Evolutionary conservation across 78 protist species (phyloP).

Genomic region (Neovahlkampfia damariscottae): DNA sequence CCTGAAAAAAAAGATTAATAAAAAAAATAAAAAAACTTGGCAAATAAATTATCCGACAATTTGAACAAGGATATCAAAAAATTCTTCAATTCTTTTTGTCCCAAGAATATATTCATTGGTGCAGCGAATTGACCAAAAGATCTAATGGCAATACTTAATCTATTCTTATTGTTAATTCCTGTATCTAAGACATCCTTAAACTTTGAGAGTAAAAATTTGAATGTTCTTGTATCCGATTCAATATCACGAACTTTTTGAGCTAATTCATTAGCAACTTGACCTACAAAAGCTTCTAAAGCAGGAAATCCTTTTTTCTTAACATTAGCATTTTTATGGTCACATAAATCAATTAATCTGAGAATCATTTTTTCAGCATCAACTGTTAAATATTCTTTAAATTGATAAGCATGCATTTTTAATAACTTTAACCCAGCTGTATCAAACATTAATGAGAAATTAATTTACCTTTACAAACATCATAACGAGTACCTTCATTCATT

Average conservation of each 20-base stretch:
- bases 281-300: slow-evolving; percentile 30
- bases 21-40: slow-evolving; percentile 9
- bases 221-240: not conserved
- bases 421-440: slow-evolving; percentile 13
- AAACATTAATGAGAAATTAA: not conserved
- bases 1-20: not conserved
- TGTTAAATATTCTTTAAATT: slow-evolving; percentile 36
- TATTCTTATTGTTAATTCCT: not conserved
- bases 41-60: slow-evolving; percentile 41
- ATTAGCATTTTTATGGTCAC: slow-evolving; percentile 36
- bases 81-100: slow-evolving; percentile 42
- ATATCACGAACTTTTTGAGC: slow-evolving; percentile 16
- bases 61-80: slow-evolving; percentile 25
- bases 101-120: slow-evolving; percentile 46
- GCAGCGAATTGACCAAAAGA: slow-evolving; percentile 58
- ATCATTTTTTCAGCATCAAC: slow-evolving; percentile 28
- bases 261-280: slow-evolving; percentile 1
- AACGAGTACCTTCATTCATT: not conserved
- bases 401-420: slow-evolving; percentile 17
- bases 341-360: slow-evolving; percentile 16
- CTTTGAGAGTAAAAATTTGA: slow-evolving; percentile 29
- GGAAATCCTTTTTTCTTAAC: slow-evolving; percentile 35
- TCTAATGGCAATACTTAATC: slow-evolving; percentile 44
- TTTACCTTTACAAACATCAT: not conserved
- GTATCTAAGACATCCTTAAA: slow-evolving; percentile 25